A percentile compares a stretch with the other conserved stretches of the same genome.
Conservation (phyloP, 495 filamentous ascomycete genomes). For the Hypoxylon intermedium region DNA sequence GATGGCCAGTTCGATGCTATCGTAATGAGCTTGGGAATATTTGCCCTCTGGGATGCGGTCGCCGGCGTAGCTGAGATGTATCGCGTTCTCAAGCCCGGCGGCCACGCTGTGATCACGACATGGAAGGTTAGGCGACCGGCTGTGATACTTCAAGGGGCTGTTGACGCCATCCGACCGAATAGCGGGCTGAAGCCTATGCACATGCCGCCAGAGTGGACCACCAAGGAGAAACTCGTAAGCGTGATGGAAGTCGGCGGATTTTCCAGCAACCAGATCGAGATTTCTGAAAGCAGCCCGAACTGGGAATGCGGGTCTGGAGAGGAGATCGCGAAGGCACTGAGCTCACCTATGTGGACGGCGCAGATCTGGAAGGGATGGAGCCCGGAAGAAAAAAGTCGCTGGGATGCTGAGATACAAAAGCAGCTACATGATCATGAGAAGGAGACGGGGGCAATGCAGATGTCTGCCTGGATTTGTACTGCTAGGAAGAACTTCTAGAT, state of each 20-base stretch:
- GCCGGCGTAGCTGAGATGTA: slow-evolving; percentile 39
- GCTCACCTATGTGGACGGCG: slow-evolving; percentile 38
- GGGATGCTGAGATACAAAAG: slow-evolving; percentile 40
- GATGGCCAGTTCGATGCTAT: slow-evolving; percentile 40
- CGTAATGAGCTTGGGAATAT: slow-evolving; percentile 41
- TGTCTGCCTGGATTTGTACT: slow-evolving; percentile 60
- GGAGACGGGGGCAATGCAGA: slow-evolving; percentile 55
- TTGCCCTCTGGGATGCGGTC: slow-evolving; percentile 27
- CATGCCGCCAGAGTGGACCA: slow-evolving; percentile 28
- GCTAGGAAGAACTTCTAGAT: slow-evolving; percentile 16
- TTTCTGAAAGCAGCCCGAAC: slow-evolving; percentile 20
- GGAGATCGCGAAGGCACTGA: slow-evolving; percentile 16
- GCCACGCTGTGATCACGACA: slow-evolving; percentile 41
- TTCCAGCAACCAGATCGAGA: slow-evolving; percentile 7
- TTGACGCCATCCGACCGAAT: slow-evolving; percentile 18
- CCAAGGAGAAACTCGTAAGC: slow-evolving; percentile 28
- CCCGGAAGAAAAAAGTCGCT: slow-evolving; percentile 37
- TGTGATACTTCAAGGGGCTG: slow-evolving; percentile 16
- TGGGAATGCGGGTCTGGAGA: slow-evolving; percentile 25
- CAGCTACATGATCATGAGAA: slow-evolving; percentile 50
- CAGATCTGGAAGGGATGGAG: slow-evolving; percentile 40
- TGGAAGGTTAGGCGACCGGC: slow-evolving; percentile 37
- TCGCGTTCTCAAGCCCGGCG: slow-evolving; percentile 44
- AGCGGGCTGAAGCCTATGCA: slow-evolving; percentile 16
- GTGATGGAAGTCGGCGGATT: slow-evolving; percentile 31